These are phyloP conservation scores for Cryptococcus sp. DNA, from an alignment of 1,284 basidiomycete genomes.

Conservation along the genomic window DNA sequence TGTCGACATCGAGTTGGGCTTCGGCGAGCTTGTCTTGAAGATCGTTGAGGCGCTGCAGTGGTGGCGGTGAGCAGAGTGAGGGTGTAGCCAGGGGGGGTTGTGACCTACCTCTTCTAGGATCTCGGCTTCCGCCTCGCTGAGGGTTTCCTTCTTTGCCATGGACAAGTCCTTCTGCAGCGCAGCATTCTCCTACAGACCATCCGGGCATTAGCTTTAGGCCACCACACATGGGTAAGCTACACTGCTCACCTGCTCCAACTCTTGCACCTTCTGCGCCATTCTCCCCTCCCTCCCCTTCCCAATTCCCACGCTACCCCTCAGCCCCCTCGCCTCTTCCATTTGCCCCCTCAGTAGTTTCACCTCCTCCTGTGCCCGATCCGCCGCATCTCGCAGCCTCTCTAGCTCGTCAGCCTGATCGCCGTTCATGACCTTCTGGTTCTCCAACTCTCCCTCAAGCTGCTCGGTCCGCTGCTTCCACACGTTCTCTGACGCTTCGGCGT, in stretches of 20 bases:
- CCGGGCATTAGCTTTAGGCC: background rate
- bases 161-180: constrained; percentile 43
- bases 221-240: background rate
- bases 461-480: constrained; percentile 67
- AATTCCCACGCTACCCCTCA: constrained; percentile 27
- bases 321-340: constrained; percentile 52
- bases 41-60: constrained; percentile 38
- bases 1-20: constrained; percentile 46
- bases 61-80: background rate
- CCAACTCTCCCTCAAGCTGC: constrained; percentile 64
- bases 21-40: constrained; percentile 47
- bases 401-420: constrained; percentile 58
- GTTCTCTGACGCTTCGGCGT: constrained; percentile 53
- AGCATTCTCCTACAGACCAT: constrained; percentile 38
- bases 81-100: background rate
- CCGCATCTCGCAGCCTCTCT: constrained; percentile 53
- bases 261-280: constrained; percentile 56
- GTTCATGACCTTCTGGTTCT: constrained; percentile 55
- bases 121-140: constrained; percentile 28
- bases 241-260: constrained; percentile 61
- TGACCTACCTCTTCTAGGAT: constrained; percentile 43
- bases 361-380: constrained; percentile 55
- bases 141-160: constrained; percentile 31
- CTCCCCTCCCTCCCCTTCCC: constrained; percentile 62
- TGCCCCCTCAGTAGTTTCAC: constrained; percentile 59